Base-by-base conservation (phyloP, 257 asterid species). In the Striga asiatica region DNA sequence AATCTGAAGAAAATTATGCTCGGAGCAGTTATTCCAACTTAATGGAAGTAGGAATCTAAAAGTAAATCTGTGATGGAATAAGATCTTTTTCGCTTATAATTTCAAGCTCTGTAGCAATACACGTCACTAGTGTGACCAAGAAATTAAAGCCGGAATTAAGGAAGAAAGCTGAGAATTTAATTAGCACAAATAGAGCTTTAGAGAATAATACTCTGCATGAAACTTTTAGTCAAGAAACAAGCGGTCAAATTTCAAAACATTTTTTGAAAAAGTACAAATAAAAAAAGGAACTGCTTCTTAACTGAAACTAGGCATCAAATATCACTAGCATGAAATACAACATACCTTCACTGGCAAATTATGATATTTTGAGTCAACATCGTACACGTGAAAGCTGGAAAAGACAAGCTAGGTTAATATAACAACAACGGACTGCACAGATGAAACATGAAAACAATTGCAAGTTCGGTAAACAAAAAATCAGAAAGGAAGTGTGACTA, bases 311-410 rank as follows among this genome's bases (percentile, higher is more conserved):
- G 47, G 47, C 55, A 18, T 25, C 14, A 49, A 64, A 71, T 19
- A 46, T 35, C 19, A 45, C 21, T 12, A 55, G 56, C 37, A 50
- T 11, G 54, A 39, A 45, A 29, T 37, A 29, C 29, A 27, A 6
- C 80, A 52, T 78, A 88, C 97, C 95, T 82, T 78, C 50, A 79
- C 80, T 0, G 92, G 89, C 55, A 78, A 0, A 54, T 76, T 80
- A 41, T 85, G 86, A 70, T 74, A 84, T 47, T 66, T 72, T 6
- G 88, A 72, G 62, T 84, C 97, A 8, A 84, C 78, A 65, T 88
- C 97, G 50, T 82, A 88, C 55, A 82, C 78, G 12, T 63, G 89
- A 68, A 88, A 82, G 71, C 97, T 88, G 81, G 11, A 71, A 62
- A 61, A 57, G 22, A 69, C 10, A 6, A 57, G 16, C n/a, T 20